These are phyloP conservation scores for Epichloe coenophiala DNA, from an alignment of 2,329 filamentous ascomycete species.

Conservation along the genomic window DNA sequence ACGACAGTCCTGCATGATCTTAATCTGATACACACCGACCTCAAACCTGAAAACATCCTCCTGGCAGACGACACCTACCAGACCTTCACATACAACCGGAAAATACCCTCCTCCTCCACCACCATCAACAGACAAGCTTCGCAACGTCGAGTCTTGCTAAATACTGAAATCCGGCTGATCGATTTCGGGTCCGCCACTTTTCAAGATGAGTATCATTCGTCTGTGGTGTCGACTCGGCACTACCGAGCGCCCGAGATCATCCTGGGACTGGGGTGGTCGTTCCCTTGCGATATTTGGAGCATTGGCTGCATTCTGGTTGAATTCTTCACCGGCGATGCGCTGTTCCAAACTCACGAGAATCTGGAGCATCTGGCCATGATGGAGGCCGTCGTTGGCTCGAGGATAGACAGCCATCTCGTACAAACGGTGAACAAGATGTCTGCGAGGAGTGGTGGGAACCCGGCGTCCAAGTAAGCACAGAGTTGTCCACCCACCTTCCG, in stretches of 20 bases:
- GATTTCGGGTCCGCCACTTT: slow-evolving; percentile 62
- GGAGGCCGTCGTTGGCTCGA: slow-evolving; percentile 49
- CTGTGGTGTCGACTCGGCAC: slow-evolving; percentile 56
- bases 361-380: slow-evolving; percentile 65
- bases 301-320: slow-evolving; percentile 61
- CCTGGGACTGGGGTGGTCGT: slow-evolving; percentile 57
- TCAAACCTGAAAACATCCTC: slow-evolving; percentile 59
- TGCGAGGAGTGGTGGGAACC: slow-evolving; percentile 42
- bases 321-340: slow-evolving; percentile 56
- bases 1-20: slow-evolving; percentile 77
- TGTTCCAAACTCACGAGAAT: slow-evolving; percentile 63
- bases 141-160: slow-evolving; percentile 49
- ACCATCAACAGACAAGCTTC: slow-evolving; percentile 47
- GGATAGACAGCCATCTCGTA: slow-evolving; percentile 46
- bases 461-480: slow-evolving; percentile 46
- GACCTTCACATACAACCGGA: slow-evolving; percentile 57
- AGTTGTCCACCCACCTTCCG: background rate
- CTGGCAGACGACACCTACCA: slow-evolving; percentile 52
- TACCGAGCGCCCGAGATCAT: slow-evolving; percentile 61
- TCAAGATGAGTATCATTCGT: slow-evolving; percentile 60
- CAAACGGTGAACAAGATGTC: slow-evolving; percentile 34
- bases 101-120: slow-evolving; percentile 53
- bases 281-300: slow-evolving; percentile 61
- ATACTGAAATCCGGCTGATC: slow-evolving; percentile 57
- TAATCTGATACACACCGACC: slow-evolving; percentile 85